phyloP scores from a whole-genome alignment of 352 stramenopile species.

The Globisporangium solare region DNA sequence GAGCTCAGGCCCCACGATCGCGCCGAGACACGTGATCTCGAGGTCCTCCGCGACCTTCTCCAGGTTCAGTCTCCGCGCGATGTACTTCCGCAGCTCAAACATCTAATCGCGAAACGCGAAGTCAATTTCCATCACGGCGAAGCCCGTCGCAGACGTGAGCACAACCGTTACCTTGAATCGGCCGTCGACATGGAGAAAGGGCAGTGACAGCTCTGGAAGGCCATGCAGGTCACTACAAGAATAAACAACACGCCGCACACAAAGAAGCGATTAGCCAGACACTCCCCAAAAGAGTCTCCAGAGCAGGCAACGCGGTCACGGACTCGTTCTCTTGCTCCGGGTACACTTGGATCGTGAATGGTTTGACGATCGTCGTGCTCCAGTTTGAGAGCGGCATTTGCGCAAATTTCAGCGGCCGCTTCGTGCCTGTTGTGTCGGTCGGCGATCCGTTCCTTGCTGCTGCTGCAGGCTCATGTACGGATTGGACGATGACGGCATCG shows the following conservation, averaged over 20 bases:
- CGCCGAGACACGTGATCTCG: conserved; percentile 53
- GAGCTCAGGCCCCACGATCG: conserved; percentile 54
- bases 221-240: conserved; percentile 1
- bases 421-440: background rate
- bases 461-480: background rate
- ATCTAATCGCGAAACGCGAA: conserved; percentile 23
- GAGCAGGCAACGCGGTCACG: background rate
- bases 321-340: conserved; percentile 3
- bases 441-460: no score
- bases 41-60: conserved; percentile 23
- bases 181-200: conserved; percentile 60
- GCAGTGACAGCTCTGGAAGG: conserved; percentile 31
- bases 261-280: background rate
- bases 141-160: background rate
- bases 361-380: conserved; percentile 5
- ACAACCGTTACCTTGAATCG: conserved; percentile 43
- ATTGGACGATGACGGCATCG: no score
- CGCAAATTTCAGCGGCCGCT: background rate
- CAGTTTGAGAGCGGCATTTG: conserved; percentile 7
- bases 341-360: conserved; percentile 9
- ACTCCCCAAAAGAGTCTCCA: background rate
- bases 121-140: conserved; percentile 1
- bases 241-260: background rate
- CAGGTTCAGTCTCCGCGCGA: conserved; percentile 31
- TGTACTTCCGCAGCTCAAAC: conserved; percentile 51